Evolutionary conservation across 2,329 filamentous ascomycete species (phyloP), one percentile per base, ranked within the genome.

Genomic region (Sarocladium brachiariae): DNA sequence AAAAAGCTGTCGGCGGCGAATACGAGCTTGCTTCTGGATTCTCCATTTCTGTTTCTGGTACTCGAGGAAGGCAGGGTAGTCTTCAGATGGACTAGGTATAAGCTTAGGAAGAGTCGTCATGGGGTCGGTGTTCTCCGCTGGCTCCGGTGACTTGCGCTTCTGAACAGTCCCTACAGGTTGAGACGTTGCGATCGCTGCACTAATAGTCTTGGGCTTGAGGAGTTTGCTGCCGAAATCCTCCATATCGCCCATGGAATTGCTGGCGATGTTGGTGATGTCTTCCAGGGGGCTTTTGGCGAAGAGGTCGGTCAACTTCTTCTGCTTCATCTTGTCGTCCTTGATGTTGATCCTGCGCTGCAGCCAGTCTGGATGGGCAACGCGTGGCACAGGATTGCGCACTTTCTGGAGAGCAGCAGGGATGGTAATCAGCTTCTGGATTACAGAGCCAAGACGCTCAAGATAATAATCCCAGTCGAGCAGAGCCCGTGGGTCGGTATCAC

Each of bases 1-100:
- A 60, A 99, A 99, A 1, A 99, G 74, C 64, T 99, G 93, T 46
- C 92, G 81, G 56, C 95, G 80, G 38, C 92, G 84, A 53, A 85
- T 77, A 19, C 93, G 83, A 30, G 92, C 90, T 64, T 95, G 87
- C 62, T 90, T 95, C 65, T 99, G 93, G 33, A 97, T 86, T 71
- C 92, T 96, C 93, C 93, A 99, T 68, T 99, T 99, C 70, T 91
- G 83, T 69, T 99, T 99, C 65, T 99, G 93, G 61, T 97, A 97
- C 61, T 86, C 78, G 50, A 99, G 67, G 74, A 95, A 99, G 0
- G 81, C 89, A 16, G 81, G 73, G 58, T 99, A 99, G 66, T 99
- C 86, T 46, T 93, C 83, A 0, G 83, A 87, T 18, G 93, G 87
- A 21, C 79, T 80, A 1, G 93, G 92, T 86, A 96, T 95, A 37